These are phyloP conservation scores for Geotrichum phurueaensis DNA, from an alignment of 1,139 yeast genomes.

Conservation along the genomic window DNA sequence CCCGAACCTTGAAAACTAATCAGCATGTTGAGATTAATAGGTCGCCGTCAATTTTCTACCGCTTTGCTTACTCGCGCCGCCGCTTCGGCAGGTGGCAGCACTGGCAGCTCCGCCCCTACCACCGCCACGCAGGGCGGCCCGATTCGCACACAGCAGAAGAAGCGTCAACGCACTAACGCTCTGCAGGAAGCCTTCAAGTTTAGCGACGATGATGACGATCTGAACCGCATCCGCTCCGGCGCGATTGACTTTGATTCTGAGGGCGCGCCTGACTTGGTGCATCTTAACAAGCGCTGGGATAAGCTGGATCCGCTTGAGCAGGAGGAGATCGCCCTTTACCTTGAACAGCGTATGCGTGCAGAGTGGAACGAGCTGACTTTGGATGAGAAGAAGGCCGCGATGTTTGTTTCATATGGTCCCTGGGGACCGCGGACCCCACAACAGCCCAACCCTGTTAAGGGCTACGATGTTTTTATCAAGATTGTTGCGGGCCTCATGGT, in stretches of 20 bases:
- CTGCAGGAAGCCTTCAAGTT: constrained; percentile 31
- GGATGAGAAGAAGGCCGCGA: constrained; percentile 37
- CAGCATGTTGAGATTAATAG: background rate
- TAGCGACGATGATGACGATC: constrained; percentile 31
- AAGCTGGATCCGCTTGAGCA: constrained; percentile 37
- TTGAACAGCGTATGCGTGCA: constrained; percentile 42
- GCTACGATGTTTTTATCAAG: constrained; percentile 29
- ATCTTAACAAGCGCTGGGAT: constrained; percentile 36
- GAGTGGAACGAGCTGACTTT: constrained; percentile 37
- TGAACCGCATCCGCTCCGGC: constrained; percentile 27
- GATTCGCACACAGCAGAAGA: constrained; percentile 14
- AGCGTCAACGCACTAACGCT: constrained; percentile 28
- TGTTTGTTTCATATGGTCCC: constrained; percentile 36
- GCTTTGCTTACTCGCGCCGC: background rate
- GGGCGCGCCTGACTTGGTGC: constrained; percentile 31
- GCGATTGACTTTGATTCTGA: constrained; percentile 21
- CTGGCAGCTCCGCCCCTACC: background rate
- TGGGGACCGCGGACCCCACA: constrained; percentile 37
- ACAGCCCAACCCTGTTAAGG: constrained; percentile 26
- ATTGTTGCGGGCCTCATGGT: constrained; percentile 23
- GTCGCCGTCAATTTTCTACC: background rate
- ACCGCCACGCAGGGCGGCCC: constrained; percentile 2
- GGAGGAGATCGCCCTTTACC: constrained; percentile 41
- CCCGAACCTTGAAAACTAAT: background rate
- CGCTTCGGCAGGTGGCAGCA: background rate